Percentiles rank a stretch among this genome's conserved stretches.
phyloP scores from a whole-genome alignment of 2,329 filamentous ascomycete species.

The Cladosporium sp. region DNA sequence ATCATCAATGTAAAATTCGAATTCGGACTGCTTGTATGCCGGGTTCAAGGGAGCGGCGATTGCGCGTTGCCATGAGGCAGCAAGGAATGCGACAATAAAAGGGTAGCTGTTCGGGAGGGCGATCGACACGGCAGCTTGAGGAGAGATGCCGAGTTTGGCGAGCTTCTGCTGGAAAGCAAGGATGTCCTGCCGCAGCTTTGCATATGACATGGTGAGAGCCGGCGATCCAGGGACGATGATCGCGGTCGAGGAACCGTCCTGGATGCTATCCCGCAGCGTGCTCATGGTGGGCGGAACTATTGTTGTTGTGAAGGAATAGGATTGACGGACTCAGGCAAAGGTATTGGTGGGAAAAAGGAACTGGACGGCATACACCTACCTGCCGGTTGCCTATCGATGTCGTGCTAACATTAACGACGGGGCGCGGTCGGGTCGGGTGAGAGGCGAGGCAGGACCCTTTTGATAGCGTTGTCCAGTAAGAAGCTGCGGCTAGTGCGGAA shows the following conservation, averaged over 20 bases:
- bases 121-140: slow-evolving; percentile 69
- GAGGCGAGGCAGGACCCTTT: too few relatives aligned
- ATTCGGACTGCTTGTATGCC: slow-evolving; percentile 82
- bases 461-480: too few relatives aligned
- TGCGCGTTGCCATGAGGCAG: slow-evolving; percentile 75
- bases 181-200: slow-evolving; percentile 60
- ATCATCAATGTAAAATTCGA: slow-evolving; percentile 88
- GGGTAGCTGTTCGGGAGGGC: slow-evolving; percentile 79
- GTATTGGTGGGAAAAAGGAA: too few relatives aligned
- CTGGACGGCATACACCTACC: too few relatives aligned
- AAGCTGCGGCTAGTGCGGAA: too few relatives aligned
- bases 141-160: slow-evolving; percentile 64
- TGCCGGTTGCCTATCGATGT: too few relatives aligned
- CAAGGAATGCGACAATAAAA: slow-evolving; percentile 81
- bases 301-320: too few relatives aligned
- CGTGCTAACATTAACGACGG: too few relatives aligned
- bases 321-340: too few relatives aligned
- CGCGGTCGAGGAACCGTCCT: slow-evolving; percentile 50
- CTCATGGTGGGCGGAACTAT: slow-evolving; percentile 36
- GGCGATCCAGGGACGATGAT: slow-evolving; percentile 67
- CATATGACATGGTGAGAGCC: slow-evolving; percentile 63
- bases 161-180: slow-evolving; percentile 69
- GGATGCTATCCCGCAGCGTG: slow-evolving; percentile 54
- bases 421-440: too few relatives aligned
- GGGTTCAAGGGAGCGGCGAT: slow-evolving; percentile 84